Evolutionary conservation across 2,329 filamentous ascomycete species (phyloP).

Genomic region (Lachnellula occidentalis): DNA sequence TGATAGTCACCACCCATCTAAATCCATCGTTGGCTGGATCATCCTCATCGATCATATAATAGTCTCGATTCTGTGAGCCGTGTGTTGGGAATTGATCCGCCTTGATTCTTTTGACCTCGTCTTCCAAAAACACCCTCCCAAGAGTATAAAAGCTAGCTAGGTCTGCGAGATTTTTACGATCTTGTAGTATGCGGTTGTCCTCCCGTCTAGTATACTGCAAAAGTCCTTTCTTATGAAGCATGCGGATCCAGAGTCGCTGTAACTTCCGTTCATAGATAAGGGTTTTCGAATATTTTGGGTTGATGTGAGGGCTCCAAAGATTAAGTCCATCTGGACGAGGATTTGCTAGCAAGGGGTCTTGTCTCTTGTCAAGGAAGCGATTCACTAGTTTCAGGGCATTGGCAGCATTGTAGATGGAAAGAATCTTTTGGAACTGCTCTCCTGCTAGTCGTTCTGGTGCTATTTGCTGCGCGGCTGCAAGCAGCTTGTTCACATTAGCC

Average conservation of each 20-base stretch:
- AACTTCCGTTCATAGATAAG: constrained; percentile 1
- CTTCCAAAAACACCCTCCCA: not conserved
- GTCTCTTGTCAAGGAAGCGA: constrained; percentile 4
- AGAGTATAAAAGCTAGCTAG: not conserved
- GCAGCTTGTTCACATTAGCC: not conserved
- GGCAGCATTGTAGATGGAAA: not conserved
- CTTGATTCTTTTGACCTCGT: not conserved
- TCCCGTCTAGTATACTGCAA: no score
- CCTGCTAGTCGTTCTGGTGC: not conserved
- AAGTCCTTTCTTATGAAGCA: constrained; percentile 3
- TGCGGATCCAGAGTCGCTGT: not conserved
- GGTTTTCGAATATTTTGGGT: not conserved
- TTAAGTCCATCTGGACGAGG: not conserved
- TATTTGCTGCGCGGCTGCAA: not conserved
- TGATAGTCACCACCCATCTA: no score
- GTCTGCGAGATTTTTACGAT: no score
- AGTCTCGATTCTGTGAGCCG: not conserved
- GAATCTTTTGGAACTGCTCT: not conserved
- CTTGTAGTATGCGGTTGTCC: no score
- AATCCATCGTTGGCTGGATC: not conserved
- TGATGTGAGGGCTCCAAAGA: not conserved
- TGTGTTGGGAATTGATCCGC: not conserved
- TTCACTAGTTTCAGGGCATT: constrained; percentile 3
- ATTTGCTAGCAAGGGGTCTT: not conserved
- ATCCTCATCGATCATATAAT: not conserved